These are phyloP conservation scores for Cryphonectria radicalis DNA, from an alignment of 2,329 filamentous ascomycete species.

Conservation along the genomic window DNA sequence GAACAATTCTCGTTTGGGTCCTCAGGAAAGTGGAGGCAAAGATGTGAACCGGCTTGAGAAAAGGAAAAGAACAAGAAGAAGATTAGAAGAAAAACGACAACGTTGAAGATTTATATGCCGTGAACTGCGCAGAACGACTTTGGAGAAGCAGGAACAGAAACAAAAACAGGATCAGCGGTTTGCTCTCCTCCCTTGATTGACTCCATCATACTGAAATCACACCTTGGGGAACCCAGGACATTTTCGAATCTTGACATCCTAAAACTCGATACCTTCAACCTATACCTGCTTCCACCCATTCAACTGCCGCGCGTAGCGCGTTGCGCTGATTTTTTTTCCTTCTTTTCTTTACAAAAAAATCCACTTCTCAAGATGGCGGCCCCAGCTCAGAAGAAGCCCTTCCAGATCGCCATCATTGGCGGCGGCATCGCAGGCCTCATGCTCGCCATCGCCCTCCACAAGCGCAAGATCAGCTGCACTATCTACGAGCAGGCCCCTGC, in stretches of 20 bases:
- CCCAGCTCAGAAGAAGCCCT: conserved; percentile 29
- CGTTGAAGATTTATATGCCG: background rate
- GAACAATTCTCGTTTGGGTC: background rate
- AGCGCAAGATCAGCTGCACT: conserved; percentile 38
- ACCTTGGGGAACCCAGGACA: background rate
- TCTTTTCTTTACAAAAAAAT: background rate
- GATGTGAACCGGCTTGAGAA: background rate
- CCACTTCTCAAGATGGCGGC: background rate
- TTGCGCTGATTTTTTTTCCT: background rate
- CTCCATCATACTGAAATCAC: background rate
- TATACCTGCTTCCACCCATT: background rate
- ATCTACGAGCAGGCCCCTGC: conserved; percentile 42
- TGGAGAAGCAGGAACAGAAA: background rate
- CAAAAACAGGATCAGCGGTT: background rate
- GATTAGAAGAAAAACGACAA: background rate
- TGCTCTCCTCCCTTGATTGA: background rate
- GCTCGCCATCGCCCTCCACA: conserved; percentile 40
- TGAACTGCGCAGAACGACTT: background rate
- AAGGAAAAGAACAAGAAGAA: too few relatives aligned
- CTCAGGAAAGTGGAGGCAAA: background rate
- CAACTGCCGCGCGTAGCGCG: background rate
- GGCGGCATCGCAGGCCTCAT: conserved; percentile 46
- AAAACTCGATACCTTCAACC: background rate
- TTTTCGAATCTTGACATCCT: background rate
- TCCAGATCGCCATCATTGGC: conserved; percentile 45